Percentiles rank a stretch among this genome's conserved stretches.
These are phyloP conservation scores for Camellia japonica DNA, from an alignment of 148 eudicot species.

Conservation along the genomic window DNA sequence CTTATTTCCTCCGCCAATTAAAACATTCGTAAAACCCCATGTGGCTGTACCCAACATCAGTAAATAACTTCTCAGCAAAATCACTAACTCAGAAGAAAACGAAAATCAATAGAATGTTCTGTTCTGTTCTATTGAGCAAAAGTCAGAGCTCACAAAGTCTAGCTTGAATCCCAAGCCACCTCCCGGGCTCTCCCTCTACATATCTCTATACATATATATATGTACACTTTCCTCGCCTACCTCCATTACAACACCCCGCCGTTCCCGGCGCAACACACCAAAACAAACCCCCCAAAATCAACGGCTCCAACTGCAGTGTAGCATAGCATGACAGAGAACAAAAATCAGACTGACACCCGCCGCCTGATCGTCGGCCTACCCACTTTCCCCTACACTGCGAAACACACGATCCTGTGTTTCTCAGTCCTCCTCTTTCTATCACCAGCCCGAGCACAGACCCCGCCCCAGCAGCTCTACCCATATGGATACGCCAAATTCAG, in stretches of 20 bases:
- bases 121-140: background rate
- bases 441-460: slow-evolving; percentile 15
- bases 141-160: slow-evolving; percentile 14
- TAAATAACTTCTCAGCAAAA: too few relatives aligned
- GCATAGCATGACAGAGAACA: background rate
- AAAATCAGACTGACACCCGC: background rate
- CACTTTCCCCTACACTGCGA: background rate
- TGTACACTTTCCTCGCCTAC: background rate
- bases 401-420: background rate
- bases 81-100: too few relatives aligned
- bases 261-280: background rate
- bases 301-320: background rate
- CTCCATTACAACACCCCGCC: background rate
- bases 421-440: slow-evolving; percentile 4
- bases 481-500: slow-evolving; percentile 25
- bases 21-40: too few relatives aligned
- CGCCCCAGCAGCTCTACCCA: background rate
- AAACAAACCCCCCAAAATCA: background rate
- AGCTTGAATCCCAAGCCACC: background rate
- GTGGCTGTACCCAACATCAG: too few relatives aligned
- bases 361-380: background rate
- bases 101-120: too few relatives aligned
- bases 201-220: background rate
- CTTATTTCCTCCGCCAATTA: too few relatives aligned
- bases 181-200: background rate